Conservation (phyloP, 352 stramenopile genomes). For the Phytophthora foliorum region DNA sequence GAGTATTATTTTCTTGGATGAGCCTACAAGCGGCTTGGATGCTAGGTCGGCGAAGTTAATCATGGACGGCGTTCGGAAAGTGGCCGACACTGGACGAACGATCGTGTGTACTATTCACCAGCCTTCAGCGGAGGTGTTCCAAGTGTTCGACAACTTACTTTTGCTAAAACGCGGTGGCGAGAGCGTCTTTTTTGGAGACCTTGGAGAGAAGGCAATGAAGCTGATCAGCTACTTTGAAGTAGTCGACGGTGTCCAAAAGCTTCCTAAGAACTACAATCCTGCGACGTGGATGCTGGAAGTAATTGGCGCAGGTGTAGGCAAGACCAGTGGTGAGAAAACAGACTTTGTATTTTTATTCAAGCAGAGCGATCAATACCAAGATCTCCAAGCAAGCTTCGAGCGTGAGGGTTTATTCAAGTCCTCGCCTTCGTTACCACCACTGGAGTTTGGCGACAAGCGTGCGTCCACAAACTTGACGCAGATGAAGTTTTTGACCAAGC, state of each 20-base stretch:
- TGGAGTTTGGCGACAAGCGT: slow-evolving; percentile 51
- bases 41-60: slow-evolving; percentile 85
- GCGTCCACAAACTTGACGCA: slow-evolving; percentile 33
- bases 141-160: slow-evolving; percentile 81
- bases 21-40: slow-evolving; percentile 92
- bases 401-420: slow-evolving; percentile 32
- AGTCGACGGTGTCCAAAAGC: slow-evolving; percentile 43
- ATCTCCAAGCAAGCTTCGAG: slow-evolving; percentile 37
- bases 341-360: slow-evolving; percentile 52
- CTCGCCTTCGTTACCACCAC: slow-evolving; percentile 33
- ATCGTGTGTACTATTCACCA: slow-evolving; percentile 62
- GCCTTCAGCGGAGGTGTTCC: slow-evolving; percentile 79
- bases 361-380: slow-evolving; percentile 30
- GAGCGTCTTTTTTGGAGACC: slow-evolving; percentile 63
- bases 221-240: slow-evolving; percentile 36
- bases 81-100: slow-evolving; percentile 69
- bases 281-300: slow-evolving; percentile 43
- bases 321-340: slow-evolving; percentile 17
- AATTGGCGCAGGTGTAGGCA: slow-evolving; percentile 55
- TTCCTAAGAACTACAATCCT: slow-evolving; percentile 80
- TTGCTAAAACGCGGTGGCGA: slow-evolving; percentile 63
- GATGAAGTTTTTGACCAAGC: slow-evolving; percentile 52
- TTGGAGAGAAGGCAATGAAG: slow-evolving; percentile 43
- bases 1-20: slow-evolving; percentile 91
- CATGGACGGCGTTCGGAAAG: slow-evolving; percentile 90